Conservation (phyloP, 345 rosid genomes). For the Eucalyptus globulus region DNA sequence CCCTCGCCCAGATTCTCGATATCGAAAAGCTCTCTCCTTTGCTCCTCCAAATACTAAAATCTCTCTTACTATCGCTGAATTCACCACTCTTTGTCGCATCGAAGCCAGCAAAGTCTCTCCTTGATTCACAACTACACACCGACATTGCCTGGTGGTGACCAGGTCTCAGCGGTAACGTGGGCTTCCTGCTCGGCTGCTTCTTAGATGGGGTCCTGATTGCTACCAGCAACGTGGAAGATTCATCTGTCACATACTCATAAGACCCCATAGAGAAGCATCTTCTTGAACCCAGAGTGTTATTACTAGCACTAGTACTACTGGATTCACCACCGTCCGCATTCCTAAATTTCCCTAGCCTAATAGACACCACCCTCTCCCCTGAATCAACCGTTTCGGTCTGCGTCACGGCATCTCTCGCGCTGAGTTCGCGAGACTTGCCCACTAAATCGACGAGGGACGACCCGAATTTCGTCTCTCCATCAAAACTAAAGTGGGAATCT, state of each 20-base stretch:
- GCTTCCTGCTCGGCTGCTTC: conserved; percentile 48
- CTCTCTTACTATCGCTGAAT: neutral
- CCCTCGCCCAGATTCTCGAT: conserved; percentile 83
- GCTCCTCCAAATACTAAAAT: neutral
- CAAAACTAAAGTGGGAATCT: conserved; percentile 27
- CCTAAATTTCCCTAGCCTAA: conserved; percentile 84
- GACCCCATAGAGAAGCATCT: conserved; percentile 97
- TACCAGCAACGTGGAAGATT: conserved; percentile 58
- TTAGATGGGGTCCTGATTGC: conserved; percentile 50
- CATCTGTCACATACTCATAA: conserved; percentile 92
- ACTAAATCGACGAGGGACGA: conserved; percentile 25
- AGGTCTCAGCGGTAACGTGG: conserved; percentile 32
- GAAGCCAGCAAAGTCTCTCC: conserved; percentile 37
- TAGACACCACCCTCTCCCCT: conserved; percentile 62
- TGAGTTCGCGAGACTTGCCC: conserved; percentile 13
- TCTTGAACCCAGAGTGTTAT: conserved; percentile 36
- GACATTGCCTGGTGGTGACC: conserved; percentile 68
- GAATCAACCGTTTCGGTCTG: neutral
- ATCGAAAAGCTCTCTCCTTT: conserved; percentile 68
- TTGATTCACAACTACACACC: conserved; percentile 53
- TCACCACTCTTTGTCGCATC: conserved; percentile 1
- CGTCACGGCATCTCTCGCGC: neutral
- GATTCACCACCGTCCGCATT: conserved; percentile 56
- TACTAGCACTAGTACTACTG: conserved; percentile 10
- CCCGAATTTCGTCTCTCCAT: conserved; percentile 21